Conservation (phyloP, 441 rosid genomes). For the Syzygium malaccense region DNA sequence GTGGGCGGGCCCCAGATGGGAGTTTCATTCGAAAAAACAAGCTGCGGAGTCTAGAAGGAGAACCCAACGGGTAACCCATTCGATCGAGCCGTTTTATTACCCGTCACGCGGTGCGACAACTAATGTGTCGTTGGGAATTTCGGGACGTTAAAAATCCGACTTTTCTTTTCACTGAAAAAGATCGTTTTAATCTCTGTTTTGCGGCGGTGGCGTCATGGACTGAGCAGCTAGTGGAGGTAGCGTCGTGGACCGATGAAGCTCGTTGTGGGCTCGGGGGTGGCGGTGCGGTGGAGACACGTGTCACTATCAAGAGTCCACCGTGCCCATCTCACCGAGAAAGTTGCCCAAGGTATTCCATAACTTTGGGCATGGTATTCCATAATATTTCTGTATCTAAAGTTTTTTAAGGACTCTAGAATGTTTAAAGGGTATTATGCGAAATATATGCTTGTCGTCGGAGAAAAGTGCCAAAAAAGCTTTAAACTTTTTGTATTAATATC, state of each 20-base stretch:
- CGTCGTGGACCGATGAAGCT: background rate
- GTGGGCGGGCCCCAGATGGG: background rate
- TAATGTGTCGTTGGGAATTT: background rate
- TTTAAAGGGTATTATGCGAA: too few relatives aligned
- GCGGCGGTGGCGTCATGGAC: rapidly evolving
- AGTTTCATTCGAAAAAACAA: background rate
- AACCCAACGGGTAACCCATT: background rate
- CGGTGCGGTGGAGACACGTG: rapidly evolving
- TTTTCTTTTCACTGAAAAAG: background rate
- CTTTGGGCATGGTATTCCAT: background rate
- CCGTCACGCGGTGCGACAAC: background rate
- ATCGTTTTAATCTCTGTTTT: background rate
- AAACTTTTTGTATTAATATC: too few relatives aligned
- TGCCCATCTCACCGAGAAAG: too few relatives aligned
- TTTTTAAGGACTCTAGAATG: background rate
- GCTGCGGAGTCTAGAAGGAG: background rate
- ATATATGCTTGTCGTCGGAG: too few relatives aligned
- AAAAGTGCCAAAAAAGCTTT: too few relatives aligned
- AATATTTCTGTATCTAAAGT: background rate
- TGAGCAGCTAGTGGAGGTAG: background rate
- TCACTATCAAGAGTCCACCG: background rate
- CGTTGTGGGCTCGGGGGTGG: rapidly evolving
- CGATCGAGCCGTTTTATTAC: background rate
- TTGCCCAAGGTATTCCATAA: too few relatives aligned
- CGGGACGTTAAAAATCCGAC: background rate